These are phyloP conservation scores for Aspergillus sp. DNA, from an alignment of 2,329 filamentous ascomycete genomes.

Conservation along the genomic window DNA sequence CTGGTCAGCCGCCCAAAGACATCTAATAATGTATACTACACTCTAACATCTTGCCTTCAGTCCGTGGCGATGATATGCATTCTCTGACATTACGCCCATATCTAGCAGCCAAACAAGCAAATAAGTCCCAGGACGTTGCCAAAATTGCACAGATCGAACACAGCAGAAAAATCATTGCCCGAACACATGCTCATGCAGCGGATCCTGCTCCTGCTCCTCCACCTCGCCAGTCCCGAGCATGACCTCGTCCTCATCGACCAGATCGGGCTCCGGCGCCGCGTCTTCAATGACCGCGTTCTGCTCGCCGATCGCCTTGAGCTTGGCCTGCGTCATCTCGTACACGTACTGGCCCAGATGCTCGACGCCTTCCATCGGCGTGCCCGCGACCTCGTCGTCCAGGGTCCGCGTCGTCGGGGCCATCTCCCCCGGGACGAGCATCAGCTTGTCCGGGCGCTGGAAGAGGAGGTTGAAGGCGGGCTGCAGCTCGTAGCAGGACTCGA, in stretches of 20 bases:
- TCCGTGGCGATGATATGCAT: too few relatives aligned
- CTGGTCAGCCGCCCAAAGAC: too few relatives aligned
- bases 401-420: slow-evolving; percentile 63
- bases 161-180: background rate
- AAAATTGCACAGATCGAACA: background rate
- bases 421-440: slow-evolving; percentile 74
- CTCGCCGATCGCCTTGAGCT: slow-evolving; percentile 49
- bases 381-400: slow-evolving; percentile 39
- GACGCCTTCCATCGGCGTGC: slow-evolving; percentile 74
- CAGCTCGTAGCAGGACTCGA: slow-evolving; percentile 81
- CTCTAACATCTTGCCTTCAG: too few relatives aligned
- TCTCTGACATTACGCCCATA: too few relatives aligned
- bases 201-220: slow-evolving; percentile 27
- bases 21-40: too few relatives aligned
- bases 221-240: slow-evolving; percentile 25
- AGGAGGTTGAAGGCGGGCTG: slow-evolving; percentile 75
- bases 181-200: slow-evolving; percentile 21
- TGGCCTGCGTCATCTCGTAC: slow-evolving; percentile 82
- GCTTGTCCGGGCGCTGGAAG: slow-evolving; percentile 66
- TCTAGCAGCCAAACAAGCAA: too few relatives aligned
- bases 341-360: slow-evolving; percentile 96
- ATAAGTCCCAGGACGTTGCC: too few relatives aligned
- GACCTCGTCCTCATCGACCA: slow-evolving; percentile 26
- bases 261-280: slow-evolving; percentile 15
- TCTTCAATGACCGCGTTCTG: slow-evolving; percentile 30